Base-by-base conservation (phyloP, 2,329 filamentous ascomycete genomes). In the Aspergillus niger region DNA sequence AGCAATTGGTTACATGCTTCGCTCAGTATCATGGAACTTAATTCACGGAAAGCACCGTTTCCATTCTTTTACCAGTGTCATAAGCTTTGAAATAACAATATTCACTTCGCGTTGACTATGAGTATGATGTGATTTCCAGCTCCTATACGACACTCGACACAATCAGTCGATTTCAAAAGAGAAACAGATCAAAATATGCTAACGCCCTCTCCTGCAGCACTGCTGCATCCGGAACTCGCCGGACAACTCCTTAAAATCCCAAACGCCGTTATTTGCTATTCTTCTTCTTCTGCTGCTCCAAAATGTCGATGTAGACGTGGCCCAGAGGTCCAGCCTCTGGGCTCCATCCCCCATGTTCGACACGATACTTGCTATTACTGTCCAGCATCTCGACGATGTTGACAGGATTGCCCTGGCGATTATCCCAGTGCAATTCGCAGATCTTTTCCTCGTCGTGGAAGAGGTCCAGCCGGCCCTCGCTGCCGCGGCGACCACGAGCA, bases 381-480 rank as follows among this genome's bases (percentile, higher is more conserved):
- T 73, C 70, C 49, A 72, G 36, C 55, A 67, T 63, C 59, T 73
- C 71, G 26, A 73, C 70, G 17, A 69, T 39, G 24, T 73, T 73
- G 49, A 55, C 17, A 26, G 47, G 43, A 4, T 65, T 59, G 22
- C 66, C 68, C n/a, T 64, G 60, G 22, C 70, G 67, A 57, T 73
- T 73, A 55, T 73, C 71, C 71, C 71, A 73, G 55, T 73, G 70
- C 17, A 73, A 64, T 51, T 73, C 70, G 50, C 70, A 74, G 36
- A 74, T 74, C 64, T 74, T 74, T 51, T 57, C 55, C 32, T 73
- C 60, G 57, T 65, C 69, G 54, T 73, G 68, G 63, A 72, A 73
- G 22, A 74, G 60, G 56, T 74, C 72, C 41, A 74, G 62, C 28
- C 71, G 69, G 36, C 72, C 72, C 49, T 74, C 72, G 48, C 70